A percentile compares a stretch with the other conserved stretches of the same genome.
Conservation (phyloP, 1,139 yeast species). For the Magnusiomyces paraingens region DNA sequence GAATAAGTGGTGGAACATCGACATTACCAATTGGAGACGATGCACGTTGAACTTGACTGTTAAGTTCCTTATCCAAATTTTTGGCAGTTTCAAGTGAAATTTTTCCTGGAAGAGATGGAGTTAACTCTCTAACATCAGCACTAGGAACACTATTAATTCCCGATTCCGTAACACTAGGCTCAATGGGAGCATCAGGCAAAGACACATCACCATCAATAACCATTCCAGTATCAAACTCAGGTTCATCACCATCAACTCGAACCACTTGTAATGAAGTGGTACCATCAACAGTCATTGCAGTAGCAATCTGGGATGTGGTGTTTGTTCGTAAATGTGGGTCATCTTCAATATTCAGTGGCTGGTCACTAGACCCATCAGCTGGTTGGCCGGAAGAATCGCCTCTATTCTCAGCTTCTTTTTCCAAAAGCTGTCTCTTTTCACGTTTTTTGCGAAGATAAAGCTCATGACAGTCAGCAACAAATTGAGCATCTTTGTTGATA, state of each 20-base stretch:
- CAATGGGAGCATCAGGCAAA: neutral
- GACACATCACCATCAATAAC: slow-evolving; percentile 29
- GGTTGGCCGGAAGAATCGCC: neutral
- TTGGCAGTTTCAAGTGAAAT: too few relatives aligned
- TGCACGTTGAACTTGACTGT: too few relatives aligned
- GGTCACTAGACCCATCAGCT: neutral
- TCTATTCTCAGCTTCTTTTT: neutral
- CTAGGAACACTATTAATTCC: too few relatives aligned
- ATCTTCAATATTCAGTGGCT: neutral
- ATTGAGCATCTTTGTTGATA: slow-evolving; percentile 55
- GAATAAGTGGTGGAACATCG: too few relatives aligned
- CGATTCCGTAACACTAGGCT: too few relatives aligned
- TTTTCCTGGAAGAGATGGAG: too few relatives aligned
- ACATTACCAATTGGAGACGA: too few relatives aligned
- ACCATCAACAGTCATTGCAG: slow-evolving; percentile 2
- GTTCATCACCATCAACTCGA: slow-evolving; percentile 5
- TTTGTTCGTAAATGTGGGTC: neutral
- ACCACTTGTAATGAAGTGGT: slow-evolving; percentile 5
- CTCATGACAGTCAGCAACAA: slow-evolving; percentile 68
- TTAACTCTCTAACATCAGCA: too few relatives aligned
- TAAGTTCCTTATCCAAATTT: too few relatives aligned
- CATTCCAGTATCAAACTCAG: slow-evolving; percentile 7
- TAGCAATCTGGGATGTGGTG: neutral
- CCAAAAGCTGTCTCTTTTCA: slow-evolving; percentile 9
- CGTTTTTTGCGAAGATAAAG: slow-evolving; percentile 58